Evolutionary conservation across 495 filamentous ascomycete genomes (phyloP).

Genomic region (Pyrenula aspistea): DNA sequence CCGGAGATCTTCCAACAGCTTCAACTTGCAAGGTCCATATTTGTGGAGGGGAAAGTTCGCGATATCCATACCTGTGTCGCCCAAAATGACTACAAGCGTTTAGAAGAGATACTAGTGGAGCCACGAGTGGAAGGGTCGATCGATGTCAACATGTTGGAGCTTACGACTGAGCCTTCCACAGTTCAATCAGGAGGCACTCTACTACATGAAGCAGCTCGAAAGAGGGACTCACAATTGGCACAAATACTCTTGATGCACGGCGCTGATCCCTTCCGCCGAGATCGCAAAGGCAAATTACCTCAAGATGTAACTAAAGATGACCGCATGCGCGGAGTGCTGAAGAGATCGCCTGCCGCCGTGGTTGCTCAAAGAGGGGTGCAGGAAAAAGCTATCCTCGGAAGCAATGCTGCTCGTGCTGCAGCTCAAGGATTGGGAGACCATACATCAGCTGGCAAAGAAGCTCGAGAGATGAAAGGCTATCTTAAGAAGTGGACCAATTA

Average conservation of each 20-base stretch:
- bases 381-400: slow-evolving; percentile 84
- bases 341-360: slow-evolving; percentile 86
- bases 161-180: slow-evolving; percentile 69
- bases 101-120: slow-evolving; percentile 74
- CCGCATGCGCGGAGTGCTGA: slow-evolving; percentile 69
- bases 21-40: slow-evolving; percentile 81
- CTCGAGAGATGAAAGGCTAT: slow-evolving; percentile 94
- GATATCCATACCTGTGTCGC: slow-evolving; percentile 68
- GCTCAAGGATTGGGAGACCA: slow-evolving; percentile 50
- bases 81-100: slow-evolving; percentile 56
- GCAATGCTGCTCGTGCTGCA: slow-evolving; percentile 23
- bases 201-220: slow-evolving; percentile 84
- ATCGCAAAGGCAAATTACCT: slow-evolving; percentile 88
- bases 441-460: slow-evolving; percentile 64
- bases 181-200: slow-evolving; percentile 72
- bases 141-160: slow-evolving; percentile 81
- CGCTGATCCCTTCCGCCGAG: slow-evolving; percentile 91
- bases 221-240: slow-evolving; percentile 71
- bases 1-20: slow-evolving; percentile 93
- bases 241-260: slow-evolving; percentile 86
- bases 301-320: slow-evolving; percentile 98
- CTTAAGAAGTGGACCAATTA: slow-evolving; percentile 99
- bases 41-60: slow-evolving; percentile 73
- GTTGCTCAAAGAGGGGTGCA: slow-evolving; percentile 92
- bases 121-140: slow-evolving; percentile 70